Base-by-base conservation (phyloP, 1,139 yeast genomes). In the Suhomyces guaymorum region DNA sequence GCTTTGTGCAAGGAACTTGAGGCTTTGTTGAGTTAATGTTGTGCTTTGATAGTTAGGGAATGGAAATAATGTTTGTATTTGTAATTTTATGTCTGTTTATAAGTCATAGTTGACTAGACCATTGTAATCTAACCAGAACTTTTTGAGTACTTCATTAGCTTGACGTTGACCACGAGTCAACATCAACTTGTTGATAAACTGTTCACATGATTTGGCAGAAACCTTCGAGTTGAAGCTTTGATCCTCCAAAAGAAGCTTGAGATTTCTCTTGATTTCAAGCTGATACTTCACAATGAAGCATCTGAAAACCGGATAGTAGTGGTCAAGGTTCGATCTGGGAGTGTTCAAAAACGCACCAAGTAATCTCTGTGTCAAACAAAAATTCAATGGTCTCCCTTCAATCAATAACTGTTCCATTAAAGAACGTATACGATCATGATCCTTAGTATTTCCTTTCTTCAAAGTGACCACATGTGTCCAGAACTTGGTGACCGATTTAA, bases 101-200 rank as follows among this genome's bases (percentile, higher is more conserved):
- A 10, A 30, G 9, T 52, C 59, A 45, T 70, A 76, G 35, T 75
- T 78, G 7, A 67, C 56, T 39, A 77, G 54, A 3, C 78, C 78
- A 43, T 76, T 78, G 7, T 57, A 59, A 18, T 66, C 63, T 16
- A 80, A 60, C 95, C 95, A 85, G 47, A 80, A 80, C 38, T 73
- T 75, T 45, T 75, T 78, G 13, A 83, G 63, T 0, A 82, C 63
- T 1, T 68, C 74, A 33, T 73, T 70, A 1, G 82, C 81, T 34
- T 71, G 69, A 37, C 87, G 62, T 26, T 74, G 76, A 0, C 94
- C 94, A 43, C 89, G 66, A 0, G 88, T 77, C 6, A 80, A 39
- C 58, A 80, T 55, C 12, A 86, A 48, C 54, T 78, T 79, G 37
- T 71, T 75, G 4, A 80, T 54, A 44, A 84, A 77, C 2, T 61